Evolutionary conservation across 2,329 filamentous ascomycete genomes (phyloP).

Genomic region (Basipetospora sp.): DNA sequence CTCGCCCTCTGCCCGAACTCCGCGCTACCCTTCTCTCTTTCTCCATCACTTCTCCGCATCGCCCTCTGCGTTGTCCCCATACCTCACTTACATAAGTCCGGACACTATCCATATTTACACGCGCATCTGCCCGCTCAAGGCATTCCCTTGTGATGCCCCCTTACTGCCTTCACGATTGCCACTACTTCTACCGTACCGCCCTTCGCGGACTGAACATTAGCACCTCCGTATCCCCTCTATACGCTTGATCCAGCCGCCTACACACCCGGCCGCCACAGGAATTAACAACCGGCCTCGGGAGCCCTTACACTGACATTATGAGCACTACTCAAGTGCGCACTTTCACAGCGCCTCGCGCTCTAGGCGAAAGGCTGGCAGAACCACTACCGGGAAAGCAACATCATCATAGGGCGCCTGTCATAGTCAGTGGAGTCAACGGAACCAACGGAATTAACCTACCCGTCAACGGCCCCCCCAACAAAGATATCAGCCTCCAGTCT

Average conservation of each 20-base stretch:
- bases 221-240: constrained; percentile 63
- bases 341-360: constrained; percentile 50
- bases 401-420: not conserved
- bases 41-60: not conserved
- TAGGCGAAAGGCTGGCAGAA: constrained; percentile 53
- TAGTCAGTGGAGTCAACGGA: constrained; percentile 3
- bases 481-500: not conserved
- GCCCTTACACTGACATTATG: constrained; percentile 12
- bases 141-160: constrained; percentile 50
- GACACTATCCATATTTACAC: constrained; percentile 10
- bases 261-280: too few relatives aligned
- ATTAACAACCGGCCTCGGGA: too few relatives aligned
- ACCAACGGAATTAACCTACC: constrained; percentile 1
- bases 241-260: constrained; percentile 47
- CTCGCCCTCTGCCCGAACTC: not conserved
- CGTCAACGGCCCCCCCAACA: not conserved
- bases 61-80: constrained; percentile 7
- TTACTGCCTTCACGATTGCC: constrained; percentile 73
- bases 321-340: constrained; percentile 25
- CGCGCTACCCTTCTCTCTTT: not conserved
- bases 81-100: not conserved
- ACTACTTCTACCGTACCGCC: constrained; percentile 85
- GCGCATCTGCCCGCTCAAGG: not conserved
- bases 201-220: constrained; percentile 72
- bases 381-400: constrained; percentile 9